Evolutionary conservation across 1,284 basidiomycete genomes (phyloP), one percentile per base, ranked within the genome.

Genomic region (Austroboletus niveus): DNA sequence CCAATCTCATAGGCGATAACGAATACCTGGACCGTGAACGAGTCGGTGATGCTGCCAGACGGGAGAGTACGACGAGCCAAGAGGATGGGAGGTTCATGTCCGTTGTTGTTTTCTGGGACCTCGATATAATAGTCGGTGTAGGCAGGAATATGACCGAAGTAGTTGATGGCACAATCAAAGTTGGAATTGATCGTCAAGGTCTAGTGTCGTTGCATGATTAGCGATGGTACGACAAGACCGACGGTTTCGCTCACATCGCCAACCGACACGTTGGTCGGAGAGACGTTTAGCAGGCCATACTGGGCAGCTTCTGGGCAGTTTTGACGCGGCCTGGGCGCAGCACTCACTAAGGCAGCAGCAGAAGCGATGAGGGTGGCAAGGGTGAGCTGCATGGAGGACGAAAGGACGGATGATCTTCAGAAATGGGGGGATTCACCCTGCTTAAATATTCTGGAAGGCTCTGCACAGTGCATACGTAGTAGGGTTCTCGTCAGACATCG

Each of bases 61-160:
- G 42, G 2, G 30, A 60, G 48, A 20, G 53, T 58, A 15, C 51
- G 53, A 47, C 68, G 66, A n/a, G 51, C 48, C 41, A 68, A 46
- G 32, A 68, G 64, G 51, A 71, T 63, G 5, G 61, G 59, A 34
- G 69, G 63, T 27, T 68, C 69, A 34, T 65, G 2, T 14, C 69
- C 66, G 22, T 63, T 68, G 57, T 68, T 68, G 42, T 66, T 63
- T 30, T 38, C 46, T 4, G 66, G 55, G n/a, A n/a, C n/a, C 42
- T 65, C 63, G n/a, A 68, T 63, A 31, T 71, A 70, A 49, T 70
- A 68, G 52, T 68, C 66, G 47, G 57, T 68, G 52, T 50, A 68
- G 52, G 59, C 38, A 7, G 66, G 69, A 11, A 47, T 31, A 27
- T 46, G 20, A 14, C 51, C 53, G n/a, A 60, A 62, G 41, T 4